These are phyloP conservation scores for Globisporangium cystogenes DNA, from an alignment of 352 stramenopile genomes.

Conservation along the genomic window DNA sequence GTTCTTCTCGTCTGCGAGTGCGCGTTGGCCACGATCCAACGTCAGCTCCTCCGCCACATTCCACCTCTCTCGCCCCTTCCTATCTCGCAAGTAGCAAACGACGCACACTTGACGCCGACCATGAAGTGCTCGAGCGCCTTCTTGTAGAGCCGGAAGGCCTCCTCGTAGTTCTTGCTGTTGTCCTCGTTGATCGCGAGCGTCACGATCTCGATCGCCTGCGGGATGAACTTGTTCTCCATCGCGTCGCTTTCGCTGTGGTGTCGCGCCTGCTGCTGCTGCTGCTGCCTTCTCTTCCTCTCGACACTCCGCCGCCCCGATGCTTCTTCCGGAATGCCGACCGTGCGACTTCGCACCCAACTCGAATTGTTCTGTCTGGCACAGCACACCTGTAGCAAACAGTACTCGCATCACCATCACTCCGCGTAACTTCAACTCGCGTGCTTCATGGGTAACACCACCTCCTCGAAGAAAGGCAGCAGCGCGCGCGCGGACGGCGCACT, in stretches of 20 bases:
- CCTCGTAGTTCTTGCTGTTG: conserved; percentile 88
- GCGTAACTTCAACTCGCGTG: conserved; percentile 16
- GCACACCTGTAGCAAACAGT: background rate
- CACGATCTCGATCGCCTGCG: conserved; percentile 88
- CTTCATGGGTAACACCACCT: conserved; percentile 52
- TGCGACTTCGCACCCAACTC: too few species aligned
- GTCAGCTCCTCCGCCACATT: too few species aligned
- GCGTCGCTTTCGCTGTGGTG: too few species aligned
- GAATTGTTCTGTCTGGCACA: conserved; percentile 9
- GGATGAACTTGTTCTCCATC: conserved; percentile 91
- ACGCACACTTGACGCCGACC: conserved; percentile 85
- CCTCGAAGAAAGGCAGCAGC: conserved; percentile 26
- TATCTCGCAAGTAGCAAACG: too few species aligned
- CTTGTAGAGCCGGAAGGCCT: conserved; percentile 85
- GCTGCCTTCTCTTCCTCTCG: too few species aligned
- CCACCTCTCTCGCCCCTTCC: too few species aligned
- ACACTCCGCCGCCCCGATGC: too few species aligned
- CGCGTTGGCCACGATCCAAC: background rate
- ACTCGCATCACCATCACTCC: conserved; percentile 1
- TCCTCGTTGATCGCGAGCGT: conserved; percentile 84
- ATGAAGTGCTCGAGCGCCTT: conserved; percentile 89
- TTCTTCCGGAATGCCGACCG: too few species aligned
- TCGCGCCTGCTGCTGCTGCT: too few species aligned
- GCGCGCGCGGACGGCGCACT: conserved; percentile 26
- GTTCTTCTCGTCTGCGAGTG: conserved; percentile 85